Evolutionary conservation across 495 filamentous ascomycete species (phyloP).

Genomic region (Daldinia vernicosa): DNA sequence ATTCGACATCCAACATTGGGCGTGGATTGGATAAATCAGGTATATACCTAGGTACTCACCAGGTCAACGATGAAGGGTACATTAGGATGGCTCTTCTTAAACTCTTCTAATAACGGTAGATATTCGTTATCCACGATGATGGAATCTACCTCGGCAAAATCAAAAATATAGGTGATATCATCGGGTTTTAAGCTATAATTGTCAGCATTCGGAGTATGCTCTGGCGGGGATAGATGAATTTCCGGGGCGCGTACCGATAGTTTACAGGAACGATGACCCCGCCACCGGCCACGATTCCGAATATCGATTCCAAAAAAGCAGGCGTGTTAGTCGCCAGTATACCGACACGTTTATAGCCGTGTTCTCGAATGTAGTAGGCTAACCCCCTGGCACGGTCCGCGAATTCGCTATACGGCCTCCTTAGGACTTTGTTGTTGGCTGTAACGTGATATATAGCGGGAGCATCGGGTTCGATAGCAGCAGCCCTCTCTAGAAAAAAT

Average conservation of each 20-base stretch:
- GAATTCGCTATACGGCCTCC: constrained; percentile 78
- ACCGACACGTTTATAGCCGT: constrained; percentile 74
- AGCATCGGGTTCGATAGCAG: constrained; percentile 87
- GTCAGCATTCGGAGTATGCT: constrained; percentile 4
- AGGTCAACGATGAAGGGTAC: constrained; percentile 78
- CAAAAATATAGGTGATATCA: constrained; percentile 90
- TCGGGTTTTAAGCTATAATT: constrained; percentile 74
- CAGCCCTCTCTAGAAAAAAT: constrained; percentile 86
- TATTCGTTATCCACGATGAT: constrained; percentile 91
- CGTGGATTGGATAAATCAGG: neutral
- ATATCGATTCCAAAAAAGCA: constrained; percentile 89
- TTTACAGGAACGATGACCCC: constrained; percentile 87
- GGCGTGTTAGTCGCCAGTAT: constrained; percentile 92
- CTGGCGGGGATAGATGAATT: neutral
- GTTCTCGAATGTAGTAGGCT: constrained; percentile 83
- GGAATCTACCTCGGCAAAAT: constrained; percentile 82
- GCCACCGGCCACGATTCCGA: constrained; percentile 86
- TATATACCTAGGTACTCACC: constrained; percentile 36
- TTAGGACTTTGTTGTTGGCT: constrained; percentile 73
- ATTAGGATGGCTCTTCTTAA: constrained; percentile 62
- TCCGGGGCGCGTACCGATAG: constrained; percentile 58
- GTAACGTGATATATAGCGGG: constrained; percentile 89
- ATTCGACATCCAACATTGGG: neutral
- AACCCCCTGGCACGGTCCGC: constrained; percentile 87
- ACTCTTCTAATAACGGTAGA: constrained; percentile 71